A percentile compares a stretch with the other conserved stretches of the same genome.
These are phyloP conservation scores for Ganoderma sinense DNA, from an alignment of 1,284 basidiomycete species.

Conservation along the genomic window DNA sequence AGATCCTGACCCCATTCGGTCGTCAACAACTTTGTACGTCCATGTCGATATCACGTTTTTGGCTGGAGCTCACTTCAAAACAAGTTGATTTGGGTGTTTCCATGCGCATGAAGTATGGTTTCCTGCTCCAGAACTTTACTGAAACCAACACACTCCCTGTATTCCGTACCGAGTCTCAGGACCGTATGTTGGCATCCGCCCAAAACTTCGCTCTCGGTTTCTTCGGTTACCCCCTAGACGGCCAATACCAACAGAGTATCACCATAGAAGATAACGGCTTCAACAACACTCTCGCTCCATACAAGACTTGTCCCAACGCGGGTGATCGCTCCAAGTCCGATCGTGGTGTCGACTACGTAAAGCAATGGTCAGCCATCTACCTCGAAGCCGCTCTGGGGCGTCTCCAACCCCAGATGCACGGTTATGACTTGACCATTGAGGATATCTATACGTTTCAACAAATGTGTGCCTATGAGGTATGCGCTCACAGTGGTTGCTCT, in stretches of 20 bases:
- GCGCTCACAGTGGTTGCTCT: background rate
- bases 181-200: conserved; percentile 86
- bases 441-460: conserved; percentile 82
- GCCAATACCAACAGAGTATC: conserved; percentile 83
- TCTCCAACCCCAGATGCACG: conserved; percentile 65
- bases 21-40: conserved; percentile 75
- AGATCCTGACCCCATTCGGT: conserved; percentile 85
- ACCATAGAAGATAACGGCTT: conserved; percentile 77
- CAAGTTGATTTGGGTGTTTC: conserved; percentile 77
- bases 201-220: conserved; percentile 89
- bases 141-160: conserved; percentile 76
- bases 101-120: conserved; percentile 82
- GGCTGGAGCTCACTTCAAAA: background rate
- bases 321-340: conserved; percentile 54
- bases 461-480: conserved; percentile 86
- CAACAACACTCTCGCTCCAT: conserved; percentile 84
- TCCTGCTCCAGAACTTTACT: conserved; percentile 84
- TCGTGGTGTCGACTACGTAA: conserved; percentile 63
- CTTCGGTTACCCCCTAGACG: conserved; percentile 83
- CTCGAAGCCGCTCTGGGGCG: conserved; percentile 71
- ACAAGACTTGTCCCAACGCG: conserved; percentile 77
- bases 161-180: conserved; percentile 89
- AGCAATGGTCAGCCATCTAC: conserved; percentile 75
- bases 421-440: conserved; percentile 72
- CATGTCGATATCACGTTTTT: background rate